Evolutionary conservation across 495 filamentous ascomycete genomes (phyloP).

Genomic region (Aspergillus haitiensis): DNA sequence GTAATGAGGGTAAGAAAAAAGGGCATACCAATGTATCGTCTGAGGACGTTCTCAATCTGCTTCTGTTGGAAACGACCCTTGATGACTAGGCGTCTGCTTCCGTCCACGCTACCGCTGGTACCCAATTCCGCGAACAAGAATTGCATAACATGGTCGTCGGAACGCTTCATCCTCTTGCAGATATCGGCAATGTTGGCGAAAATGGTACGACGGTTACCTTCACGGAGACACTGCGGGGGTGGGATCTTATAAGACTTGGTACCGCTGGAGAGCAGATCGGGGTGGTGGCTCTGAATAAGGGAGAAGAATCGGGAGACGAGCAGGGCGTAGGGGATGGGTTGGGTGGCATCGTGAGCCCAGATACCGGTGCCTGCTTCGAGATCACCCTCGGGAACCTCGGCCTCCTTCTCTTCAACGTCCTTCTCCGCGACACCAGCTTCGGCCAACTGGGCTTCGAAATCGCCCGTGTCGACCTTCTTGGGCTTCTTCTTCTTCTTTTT

Average conservation of each 20-base stretch:
- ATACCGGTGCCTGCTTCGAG: conserved; percentile 89
- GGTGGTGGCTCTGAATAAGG: conserved; percentile 87
- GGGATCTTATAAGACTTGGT: conserved; percentile 97
- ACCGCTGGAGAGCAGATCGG: conserved; percentile 84
- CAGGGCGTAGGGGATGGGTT: conserved; percentile 76
- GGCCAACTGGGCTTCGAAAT: conserved; percentile 80
- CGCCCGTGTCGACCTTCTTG: conserved; percentile 66
- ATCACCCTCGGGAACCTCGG: conserved; percentile 65
- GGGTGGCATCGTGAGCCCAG: conserved; percentile 78
- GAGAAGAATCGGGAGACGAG: conserved; percentile 90
- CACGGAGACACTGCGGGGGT: conserved; percentile 96
- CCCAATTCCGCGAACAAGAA: conserved; percentile 98
- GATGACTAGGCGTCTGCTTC: conserved; percentile 89
- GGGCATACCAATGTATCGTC: conserved; percentile 86
- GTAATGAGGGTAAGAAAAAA: not conserved
- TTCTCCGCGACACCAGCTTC: conserved; percentile 64
- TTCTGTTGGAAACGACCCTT: conserved; percentile 99
- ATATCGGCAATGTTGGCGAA: conserved; percentile 97
- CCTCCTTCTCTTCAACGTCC: conserved; percentile 50
- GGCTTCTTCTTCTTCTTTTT: conserved; percentile 98
- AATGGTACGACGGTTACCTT: conserved; percentile 99
- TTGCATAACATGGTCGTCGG: conserved; percentile 93
- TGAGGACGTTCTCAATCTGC: conserved; percentile 92
- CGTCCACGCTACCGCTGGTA: conserved; percentile 92
- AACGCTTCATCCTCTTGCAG: conserved; percentile 92